Conservation (phyloP, 2,329 filamentous ascomycete genomes). For the Canariomyces notabilis region DNA sequence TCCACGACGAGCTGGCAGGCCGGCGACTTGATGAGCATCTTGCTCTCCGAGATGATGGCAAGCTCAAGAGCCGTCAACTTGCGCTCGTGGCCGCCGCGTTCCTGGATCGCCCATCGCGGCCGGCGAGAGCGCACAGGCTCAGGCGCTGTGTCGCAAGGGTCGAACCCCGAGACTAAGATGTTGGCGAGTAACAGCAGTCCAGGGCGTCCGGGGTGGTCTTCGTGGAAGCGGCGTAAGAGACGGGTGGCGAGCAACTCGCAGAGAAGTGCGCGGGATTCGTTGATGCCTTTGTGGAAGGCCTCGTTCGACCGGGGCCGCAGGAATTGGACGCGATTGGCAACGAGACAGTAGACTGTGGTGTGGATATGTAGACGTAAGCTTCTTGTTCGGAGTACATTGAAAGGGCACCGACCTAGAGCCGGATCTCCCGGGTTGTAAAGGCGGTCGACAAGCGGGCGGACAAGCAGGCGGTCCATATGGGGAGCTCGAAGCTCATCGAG, state of each 20-base stretch:
- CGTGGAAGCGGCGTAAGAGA: slow-evolving; percentile 62
- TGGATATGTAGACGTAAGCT: no score
- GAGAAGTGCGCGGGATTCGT: slow-evolving; percentile 60
- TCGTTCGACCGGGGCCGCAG: slow-evolving; percentile 57
- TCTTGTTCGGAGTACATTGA: no score
- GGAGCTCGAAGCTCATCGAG: slow-evolving; percentile 62
- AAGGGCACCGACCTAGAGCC: slow-evolving; percentile 47
- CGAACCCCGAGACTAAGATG: slow-evolving; percentile 65
- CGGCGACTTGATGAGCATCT: slow-evolving; percentile 59
- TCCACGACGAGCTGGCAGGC: slow-evolving; percentile 67
- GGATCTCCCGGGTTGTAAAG: slow-evolving; percentile 61
- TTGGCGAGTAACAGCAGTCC: slow-evolving; percentile 63
- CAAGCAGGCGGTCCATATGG: slow-evolving; percentile 61
- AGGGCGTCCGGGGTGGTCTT: slow-evolving; percentile 57
- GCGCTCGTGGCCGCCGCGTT: slow-evolving; percentile 39
- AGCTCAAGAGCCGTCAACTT: slow-evolving; percentile 66
- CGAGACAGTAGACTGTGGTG: slow-evolving; percentile 62
- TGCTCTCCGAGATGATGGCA: slow-evolving; percentile 67
- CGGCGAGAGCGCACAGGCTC: slow-evolving; percentile 46
- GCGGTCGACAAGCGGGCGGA: slow-evolving; percentile 63
- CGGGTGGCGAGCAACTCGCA: slow-evolving; percentile 66
- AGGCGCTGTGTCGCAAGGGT: slow-evolving; percentile 66
- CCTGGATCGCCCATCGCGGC: slow-evolving; percentile 37
- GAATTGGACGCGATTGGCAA: slow-evolving; percentile 67
- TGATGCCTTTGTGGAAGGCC: slow-evolving; percentile 63